Evolutionary conservation across 257 asterid genomes (phyloP).

Genomic region (Solanum lycopersicoides): DNA sequence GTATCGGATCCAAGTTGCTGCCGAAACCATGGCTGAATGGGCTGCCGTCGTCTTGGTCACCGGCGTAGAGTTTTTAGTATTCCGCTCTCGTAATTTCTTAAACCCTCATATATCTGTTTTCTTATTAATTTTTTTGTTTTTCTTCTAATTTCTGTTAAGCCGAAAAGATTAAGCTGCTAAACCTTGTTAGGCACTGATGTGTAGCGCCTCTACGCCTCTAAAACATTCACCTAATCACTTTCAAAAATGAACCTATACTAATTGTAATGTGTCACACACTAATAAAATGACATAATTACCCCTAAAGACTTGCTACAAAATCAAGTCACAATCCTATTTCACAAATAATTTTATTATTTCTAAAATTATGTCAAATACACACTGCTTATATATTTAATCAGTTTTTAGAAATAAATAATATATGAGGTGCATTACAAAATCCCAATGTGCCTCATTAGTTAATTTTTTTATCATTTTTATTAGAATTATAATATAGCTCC

Average conservation of each 20-base stretch:
- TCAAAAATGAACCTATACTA: background rate
- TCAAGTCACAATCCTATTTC: no score
- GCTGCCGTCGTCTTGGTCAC: background rate
- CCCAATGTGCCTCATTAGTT: background rate
- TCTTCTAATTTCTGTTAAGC: background rate
- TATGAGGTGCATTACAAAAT: background rate
- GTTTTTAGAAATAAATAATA: no score
- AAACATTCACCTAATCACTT: background rate
- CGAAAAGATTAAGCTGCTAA: background rate
- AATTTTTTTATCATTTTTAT: no score
- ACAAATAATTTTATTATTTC: background rate
- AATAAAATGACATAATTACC: background rate
- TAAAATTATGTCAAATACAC: no score
- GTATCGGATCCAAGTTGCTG: slow-evolving; percentile 57
- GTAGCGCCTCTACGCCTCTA: background rate
- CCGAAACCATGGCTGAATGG: slow-evolving; percentile 44
- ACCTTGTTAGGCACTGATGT: background rate
- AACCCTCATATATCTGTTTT: slow-evolving; percentile 10
- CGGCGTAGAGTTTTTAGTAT: background rate
- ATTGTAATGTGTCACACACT: background rate
- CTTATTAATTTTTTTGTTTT: background rate
- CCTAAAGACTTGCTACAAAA: background rate
- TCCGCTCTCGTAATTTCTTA: background rate
- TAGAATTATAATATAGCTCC: no score
- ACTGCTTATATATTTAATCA: no score